Percentiles rank a stretch among this genome's conserved stretches.
Evolutionary conservation across 164 flowering plant species (phyloP).

Genomic region (Dillenia suffruticosa): DNA sequence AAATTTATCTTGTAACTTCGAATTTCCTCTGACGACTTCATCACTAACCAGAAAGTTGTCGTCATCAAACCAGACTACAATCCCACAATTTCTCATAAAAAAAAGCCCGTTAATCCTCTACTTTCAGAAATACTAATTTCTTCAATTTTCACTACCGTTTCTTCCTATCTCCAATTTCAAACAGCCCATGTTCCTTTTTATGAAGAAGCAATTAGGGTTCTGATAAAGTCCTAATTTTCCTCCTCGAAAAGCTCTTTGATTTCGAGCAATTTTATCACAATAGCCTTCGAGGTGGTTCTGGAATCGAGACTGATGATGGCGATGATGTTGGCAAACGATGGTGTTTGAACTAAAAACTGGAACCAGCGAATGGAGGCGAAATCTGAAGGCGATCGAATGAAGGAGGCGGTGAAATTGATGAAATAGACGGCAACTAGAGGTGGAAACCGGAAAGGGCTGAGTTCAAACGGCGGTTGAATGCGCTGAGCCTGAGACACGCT

Average conservation of each 20-base stretch:
- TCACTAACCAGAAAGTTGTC: constrained; percentile 69
- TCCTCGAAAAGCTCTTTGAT: constrained; percentile 59
- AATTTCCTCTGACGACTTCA: constrained; percentile 59
- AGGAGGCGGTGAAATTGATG: too few relatives aligned
- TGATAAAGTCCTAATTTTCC: constrained; percentile 58
- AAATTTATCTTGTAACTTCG: too few relatives aligned
- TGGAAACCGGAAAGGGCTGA: too few relatives aligned
- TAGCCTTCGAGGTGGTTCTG: background rate
- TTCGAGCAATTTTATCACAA: constrained; percentile 43
- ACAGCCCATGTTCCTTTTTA: constrained; percentile 80
- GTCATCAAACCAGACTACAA: constrained; percentile 61
- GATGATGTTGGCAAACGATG: too few relatives aligned
- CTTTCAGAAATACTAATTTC: constrained; percentile 39
- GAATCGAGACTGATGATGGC: too few relatives aligned
- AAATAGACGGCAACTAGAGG: too few relatives aligned
- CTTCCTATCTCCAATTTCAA: constrained; percentile 85
- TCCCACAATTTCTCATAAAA: background rate
- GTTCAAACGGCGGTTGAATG: too few relatives aligned
- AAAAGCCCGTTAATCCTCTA: constrained; percentile 15
- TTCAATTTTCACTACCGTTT: constrained; percentile 66
- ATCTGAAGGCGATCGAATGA: too few relatives aligned
- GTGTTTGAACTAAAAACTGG: too few relatives aligned
- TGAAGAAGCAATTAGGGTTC: constrained; percentile 51
- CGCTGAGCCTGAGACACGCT: too few relatives aligned
- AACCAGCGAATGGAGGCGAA: too few relatives aligned